These are phyloP conservation scores for Dendryphion nanum DNA, from an alignment of 2,329 filamentous ascomycete species.

Conservation along the genomic window DNA sequence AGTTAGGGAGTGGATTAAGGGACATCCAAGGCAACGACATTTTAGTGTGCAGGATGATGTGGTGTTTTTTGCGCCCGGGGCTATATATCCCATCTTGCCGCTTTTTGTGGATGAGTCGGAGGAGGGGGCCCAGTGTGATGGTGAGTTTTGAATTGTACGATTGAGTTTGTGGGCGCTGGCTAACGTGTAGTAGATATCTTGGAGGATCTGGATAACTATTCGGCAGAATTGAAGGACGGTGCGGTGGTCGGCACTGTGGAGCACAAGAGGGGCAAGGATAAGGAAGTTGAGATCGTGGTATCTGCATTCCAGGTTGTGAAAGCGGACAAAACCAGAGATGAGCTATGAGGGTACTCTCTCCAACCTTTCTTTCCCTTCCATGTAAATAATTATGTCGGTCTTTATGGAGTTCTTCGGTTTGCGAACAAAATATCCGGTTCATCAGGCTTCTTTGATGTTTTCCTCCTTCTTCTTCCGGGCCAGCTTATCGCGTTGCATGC, in stretches of 20 bases:
- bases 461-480: slow-evolving; percentile 5
- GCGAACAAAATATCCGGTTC: background rate
- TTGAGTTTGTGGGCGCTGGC: background rate
- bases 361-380: background rate
- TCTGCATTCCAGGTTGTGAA: slow-evolving; percentile 27
- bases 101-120: slow-evolving; percentile 47
- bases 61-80: slow-evolving; percentile 55
- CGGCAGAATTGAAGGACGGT: slow-evolving; percentile 27
- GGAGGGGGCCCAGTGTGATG: slow-evolving; percentile 40
- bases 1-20: slow-evolving; percentile 52
- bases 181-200: slow-evolving; percentile 22
- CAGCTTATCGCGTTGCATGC: slow-evolving; percentile 14
- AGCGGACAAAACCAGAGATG: slow-evolving; percentile 16
- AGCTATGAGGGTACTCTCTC: slow-evolving; percentile 25
- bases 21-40: slow-evolving; percentile 41
- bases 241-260: slow-evolving; percentile 26
- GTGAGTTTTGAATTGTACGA: slow-evolving; percentile 24
- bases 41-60: slow-evolving; percentile 44
- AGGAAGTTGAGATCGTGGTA: slow-evolving; percentile 30
- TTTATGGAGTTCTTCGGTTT: background rate
- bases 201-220: slow-evolving; percentile 31
- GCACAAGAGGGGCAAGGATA: slow-evolving; percentile 21
- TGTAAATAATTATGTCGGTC: too few relatives aligned
- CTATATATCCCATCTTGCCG: slow-evolving; percentile 51
- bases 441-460: background rate